Conservation (phyloP, 2,329 filamentous ascomycete species). For the Cyanodermella asteris region DNA sequence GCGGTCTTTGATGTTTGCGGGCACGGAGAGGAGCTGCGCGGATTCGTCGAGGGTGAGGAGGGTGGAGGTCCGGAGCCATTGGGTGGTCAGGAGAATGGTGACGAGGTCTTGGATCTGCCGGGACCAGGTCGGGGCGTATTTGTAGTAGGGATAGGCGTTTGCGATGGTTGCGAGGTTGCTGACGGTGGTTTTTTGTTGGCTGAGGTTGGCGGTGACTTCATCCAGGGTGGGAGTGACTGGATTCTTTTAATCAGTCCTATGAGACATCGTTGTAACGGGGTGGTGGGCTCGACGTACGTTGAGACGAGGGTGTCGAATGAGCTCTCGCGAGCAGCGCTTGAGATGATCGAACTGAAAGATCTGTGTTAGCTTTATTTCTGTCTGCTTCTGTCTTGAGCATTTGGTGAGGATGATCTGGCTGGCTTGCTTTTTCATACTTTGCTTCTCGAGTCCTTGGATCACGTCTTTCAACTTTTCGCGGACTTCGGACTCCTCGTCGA, state of each 20-base stretch:
- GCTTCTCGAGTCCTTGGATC: conserved; percentile 60
- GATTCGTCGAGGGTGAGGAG: conserved; percentile 79
- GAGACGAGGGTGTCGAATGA: conserved; percentile 49
- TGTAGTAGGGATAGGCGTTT: conserved; percentile 87
- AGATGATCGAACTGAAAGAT: conserved; percentile 42
- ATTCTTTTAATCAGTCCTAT: conserved; percentile 3
- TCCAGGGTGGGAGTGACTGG: conserved; percentile 47
- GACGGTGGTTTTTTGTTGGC: conserved; percentile 49
- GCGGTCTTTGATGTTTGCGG: conserved; percentile 70
- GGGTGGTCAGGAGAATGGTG: conserved; percentile 21
- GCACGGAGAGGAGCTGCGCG: conserved; percentile 63
- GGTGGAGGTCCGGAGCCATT: conserved; percentile 27
- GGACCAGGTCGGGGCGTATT: conserved; percentile 80
- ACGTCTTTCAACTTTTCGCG: conserved; percentile 69
- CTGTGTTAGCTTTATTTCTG: neutral
- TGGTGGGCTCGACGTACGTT: neutral
- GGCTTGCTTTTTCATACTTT: conserved; percentile 29
- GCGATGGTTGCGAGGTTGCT: conserved; percentile 48
- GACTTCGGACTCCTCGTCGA: conserved; percentile 67
- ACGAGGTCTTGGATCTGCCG: conserved; percentile 62
- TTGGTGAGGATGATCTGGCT: neutral
- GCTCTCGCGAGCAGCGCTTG: conserved; percentile 72
- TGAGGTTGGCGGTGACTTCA: conserved; percentile 47
- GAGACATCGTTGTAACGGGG: neutral
- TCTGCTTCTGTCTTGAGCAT: conserved; percentile 5